Base-by-base conservation (phyloP, 2,329 filamentous ascomycete genomes). In the Exserohilum rostratum region DNA sequence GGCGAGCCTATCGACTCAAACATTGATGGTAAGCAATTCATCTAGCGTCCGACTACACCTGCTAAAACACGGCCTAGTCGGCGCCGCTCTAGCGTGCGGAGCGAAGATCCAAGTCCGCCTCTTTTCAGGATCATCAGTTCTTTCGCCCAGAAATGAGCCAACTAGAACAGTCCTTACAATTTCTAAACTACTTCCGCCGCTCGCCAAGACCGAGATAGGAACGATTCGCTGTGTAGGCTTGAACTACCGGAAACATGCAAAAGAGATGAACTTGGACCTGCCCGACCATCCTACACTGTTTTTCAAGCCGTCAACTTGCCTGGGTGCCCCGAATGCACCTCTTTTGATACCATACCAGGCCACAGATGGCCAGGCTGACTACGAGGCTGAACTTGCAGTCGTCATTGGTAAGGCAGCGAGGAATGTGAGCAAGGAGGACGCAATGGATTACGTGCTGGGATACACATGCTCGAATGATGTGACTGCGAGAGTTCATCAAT, bases 391-490 rank as follows among this genome's bases (percentile, higher is more conserved):
- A 33, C 62, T 67, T 29, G 54, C 55, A 17, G 46, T 85, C 2
- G 72, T 85, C 0, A 80, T 83, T 5, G 79, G 79, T 1, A 80
- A 79, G 47, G 71, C 76, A 1, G 81, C 78, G 12, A 82, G 80
- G 57, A 72, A 83, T 42, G 75, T 84, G 1, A 46, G 67, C 2
- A 57, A 66, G 13, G 70, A 72, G 0, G 62, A 79, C 0, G 81
- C 81, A 0, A 65, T 80, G 11, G 67, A 72, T 0, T 82, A 82
- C 50, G 72, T 85, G 2, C 76, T 78, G 0, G 83, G 77, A 1
- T 85, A 83, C 60, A 82, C 80, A 0, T 70, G 68, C 15, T 80
- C 79, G 6, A 85, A 85, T 51, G 82, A 85, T 55, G 70, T 85
- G 0, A 82, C 80, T 0, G 76, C 78, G 0, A 76, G 83, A 0